Evolutionary conservation across 495 filamentous ascomycete species (phyloP), one percentile per base, ranked within the genome.

Genomic region (Hyaloscypha bicolor): DNA sequence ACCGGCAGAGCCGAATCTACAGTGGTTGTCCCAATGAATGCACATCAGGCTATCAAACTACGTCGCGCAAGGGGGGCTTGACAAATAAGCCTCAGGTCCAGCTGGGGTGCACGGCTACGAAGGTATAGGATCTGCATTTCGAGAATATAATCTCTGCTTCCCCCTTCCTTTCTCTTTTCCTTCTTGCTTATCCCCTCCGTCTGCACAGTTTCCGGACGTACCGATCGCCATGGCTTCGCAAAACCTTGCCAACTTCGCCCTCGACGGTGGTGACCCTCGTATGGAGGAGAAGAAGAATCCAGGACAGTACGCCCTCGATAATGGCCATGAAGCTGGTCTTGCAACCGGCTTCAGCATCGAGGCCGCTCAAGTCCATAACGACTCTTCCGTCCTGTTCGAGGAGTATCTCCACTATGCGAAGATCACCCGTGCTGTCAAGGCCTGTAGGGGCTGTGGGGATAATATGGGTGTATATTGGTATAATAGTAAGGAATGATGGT

Each of bases 351-450:
- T 67, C 39, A 35, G 22, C 9, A 62, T 67, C 21, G 65, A 67
- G 37, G 53, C 45, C 8, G 60, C 59, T 19, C 59, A 68, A 19
- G 66, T 67, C 29, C 66, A 63, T 32, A 67, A 69, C 45, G 66
- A 69, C 32, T 59, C 66, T 11, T 21, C 39, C 9, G 31, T 69
- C 12, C 37, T 69, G 21, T 64, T 69, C 32, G 66, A 84, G 69
- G 82, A 85, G 66, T 85, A 85, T 70, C 67, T 77, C 33, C 79
- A 83, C 75, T 82, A 80, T 68, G 81, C 82, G 8, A 64, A 77
- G 62, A 74, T 79, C 65, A 79, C 80, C n/a, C n/a, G n/a, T n/a
- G n/a, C n/a, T n/a, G n/a, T n/a, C n/a, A n/a, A n/a, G n/a, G n/a
- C n/a, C n/a, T n/a, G n/a, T n/a, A n/a, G n/a, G n/a, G n/a, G n/a